Evolutionary conservation across 352 stramenopile genomes (phyloP).

Genomic region (Globisporangium orthogonon): DNA sequence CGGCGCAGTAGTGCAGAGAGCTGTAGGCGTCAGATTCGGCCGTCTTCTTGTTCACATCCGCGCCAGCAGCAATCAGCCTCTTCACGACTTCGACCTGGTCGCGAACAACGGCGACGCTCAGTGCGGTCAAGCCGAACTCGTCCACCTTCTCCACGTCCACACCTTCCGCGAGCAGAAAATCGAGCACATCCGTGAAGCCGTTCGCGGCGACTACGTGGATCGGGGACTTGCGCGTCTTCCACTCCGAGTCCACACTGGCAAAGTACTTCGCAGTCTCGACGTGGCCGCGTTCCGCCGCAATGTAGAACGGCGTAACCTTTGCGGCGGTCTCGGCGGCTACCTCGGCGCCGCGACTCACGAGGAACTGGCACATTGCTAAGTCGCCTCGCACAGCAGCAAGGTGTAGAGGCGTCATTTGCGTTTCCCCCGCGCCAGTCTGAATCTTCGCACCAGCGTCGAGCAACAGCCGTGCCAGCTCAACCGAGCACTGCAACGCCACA

Average conservation of each 20-base stretch:
- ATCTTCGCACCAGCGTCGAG: neutral
- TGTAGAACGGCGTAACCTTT: conserved; percentile 5
- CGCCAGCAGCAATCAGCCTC: conserved; percentile 2
- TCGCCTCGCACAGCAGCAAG: conserved; percentile 5
- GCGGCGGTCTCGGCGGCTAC: neutral
- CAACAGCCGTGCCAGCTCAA: conserved; percentile 1
- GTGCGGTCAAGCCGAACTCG: conserved; percentile 4
- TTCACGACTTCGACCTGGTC: neutral
- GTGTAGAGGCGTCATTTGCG: conserved; percentile 7
- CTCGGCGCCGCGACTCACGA: neutral
- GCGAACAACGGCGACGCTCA: conserved; percentile 4
- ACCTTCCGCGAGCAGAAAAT: conserved; percentile 3
- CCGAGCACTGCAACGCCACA: conserved; percentile 2
- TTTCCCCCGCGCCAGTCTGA: conserved; percentile 1
- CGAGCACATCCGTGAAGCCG: conserved; percentile 4
- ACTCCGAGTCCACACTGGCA: neutral
- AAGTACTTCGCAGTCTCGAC: conserved; percentile 6
- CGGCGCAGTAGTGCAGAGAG: conserved; percentile 10
- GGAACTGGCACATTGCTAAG: conserved; percentile 7
- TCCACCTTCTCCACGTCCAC: conserved; percentile 2
- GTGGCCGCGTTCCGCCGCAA: conserved; percentile 13
- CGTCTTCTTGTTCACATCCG: conserved; percentile 1
- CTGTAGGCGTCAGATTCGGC: neutral
- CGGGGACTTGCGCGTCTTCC: conserved; percentile 6
- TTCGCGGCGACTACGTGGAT: conserved; percentile 10